These are phyloP conservation scores for Aphanomyces stellatus DNA, from an alignment of 352 stramenopile genomes.

Conservation along the genomic window DNA sequence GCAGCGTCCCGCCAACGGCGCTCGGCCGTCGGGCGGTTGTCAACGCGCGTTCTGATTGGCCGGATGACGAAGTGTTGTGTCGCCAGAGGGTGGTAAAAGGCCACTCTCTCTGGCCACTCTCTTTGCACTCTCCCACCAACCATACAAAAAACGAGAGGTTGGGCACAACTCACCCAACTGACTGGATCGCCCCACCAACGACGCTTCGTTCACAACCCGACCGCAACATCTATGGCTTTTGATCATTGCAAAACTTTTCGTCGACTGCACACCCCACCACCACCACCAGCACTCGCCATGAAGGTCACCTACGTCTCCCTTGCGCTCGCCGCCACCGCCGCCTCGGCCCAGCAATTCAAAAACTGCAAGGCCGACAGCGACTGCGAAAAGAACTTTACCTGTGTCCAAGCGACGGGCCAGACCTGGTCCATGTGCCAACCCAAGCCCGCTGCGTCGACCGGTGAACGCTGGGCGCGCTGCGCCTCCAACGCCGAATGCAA, in stretches of 20 bases:
- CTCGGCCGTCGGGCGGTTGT: no score
- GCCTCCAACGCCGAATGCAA: background rate
- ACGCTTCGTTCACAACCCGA: no score
- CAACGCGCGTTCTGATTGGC: no score
- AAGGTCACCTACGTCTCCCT: background rate
- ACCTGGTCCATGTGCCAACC: slow-evolving; percentile 8
- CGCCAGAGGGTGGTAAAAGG: no score
- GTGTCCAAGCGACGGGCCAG: background rate
- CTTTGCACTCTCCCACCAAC: background rate
- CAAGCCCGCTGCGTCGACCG: background rate
- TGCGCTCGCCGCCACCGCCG: background rate
- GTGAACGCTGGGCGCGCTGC: background rate
- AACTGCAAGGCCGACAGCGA: background rate
- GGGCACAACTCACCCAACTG: no score
- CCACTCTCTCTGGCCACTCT: background rate
- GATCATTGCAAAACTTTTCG: background rate
- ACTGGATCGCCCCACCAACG: no score
- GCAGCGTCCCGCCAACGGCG: no score
- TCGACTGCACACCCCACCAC: background rate
- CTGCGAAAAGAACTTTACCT: background rate
- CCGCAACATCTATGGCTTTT: background rate
- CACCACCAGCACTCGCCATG: background rate
- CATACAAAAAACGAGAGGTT: no score
- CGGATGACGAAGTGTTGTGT: no score
- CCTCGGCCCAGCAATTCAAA: background rate